Conservation (phyloP, 78 protist genomes). For the Creolimax fragrantissima region DNA sequence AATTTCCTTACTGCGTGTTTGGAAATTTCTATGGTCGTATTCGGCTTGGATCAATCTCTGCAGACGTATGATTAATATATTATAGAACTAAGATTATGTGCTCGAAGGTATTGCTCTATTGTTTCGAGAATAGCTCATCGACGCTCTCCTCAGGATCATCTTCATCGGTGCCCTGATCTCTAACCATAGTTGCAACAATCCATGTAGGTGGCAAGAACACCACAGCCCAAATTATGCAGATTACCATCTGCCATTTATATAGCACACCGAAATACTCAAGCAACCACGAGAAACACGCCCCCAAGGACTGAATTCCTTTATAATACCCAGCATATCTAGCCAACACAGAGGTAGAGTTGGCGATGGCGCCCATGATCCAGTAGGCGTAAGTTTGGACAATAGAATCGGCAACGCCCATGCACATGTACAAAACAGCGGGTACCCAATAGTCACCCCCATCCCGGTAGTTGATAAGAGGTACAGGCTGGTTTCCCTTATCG, state of each 20-base stretch:
- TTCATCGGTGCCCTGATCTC: neutral
- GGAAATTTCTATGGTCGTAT: too few species aligned
- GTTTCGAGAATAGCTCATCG: too few species aligned
- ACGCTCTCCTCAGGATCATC: too few species aligned
- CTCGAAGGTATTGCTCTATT: too few species aligned
- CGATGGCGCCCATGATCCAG: slow-evolving; percentile 16
- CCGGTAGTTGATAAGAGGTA: neutral
- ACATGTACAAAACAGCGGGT: neutral
- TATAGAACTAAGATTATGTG: too few species aligned
- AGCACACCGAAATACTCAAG: neutral
- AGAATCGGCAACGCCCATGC: neutral
- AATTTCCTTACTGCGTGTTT: too few species aligned
- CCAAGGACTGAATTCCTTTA: neutral
- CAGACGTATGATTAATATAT: too few species aligned
- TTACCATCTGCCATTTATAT: neutral
- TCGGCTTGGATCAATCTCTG: too few species aligned
- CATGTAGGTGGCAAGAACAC: neutral
- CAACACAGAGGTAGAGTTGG: neutral
- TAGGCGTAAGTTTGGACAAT: slow-evolving; percentile 21
- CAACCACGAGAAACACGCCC: neutral
- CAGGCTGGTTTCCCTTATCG: neutral
- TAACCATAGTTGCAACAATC: neutral
- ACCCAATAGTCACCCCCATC: neutral
- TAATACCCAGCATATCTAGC: slow-evolving; percentile 5
- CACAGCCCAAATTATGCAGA: neutral